These are phyloP conservation scores for Tricholoma hemisulphureum DNA, from an alignment of 768 basidiomycete species.

Conservation along the genomic window DNA sequence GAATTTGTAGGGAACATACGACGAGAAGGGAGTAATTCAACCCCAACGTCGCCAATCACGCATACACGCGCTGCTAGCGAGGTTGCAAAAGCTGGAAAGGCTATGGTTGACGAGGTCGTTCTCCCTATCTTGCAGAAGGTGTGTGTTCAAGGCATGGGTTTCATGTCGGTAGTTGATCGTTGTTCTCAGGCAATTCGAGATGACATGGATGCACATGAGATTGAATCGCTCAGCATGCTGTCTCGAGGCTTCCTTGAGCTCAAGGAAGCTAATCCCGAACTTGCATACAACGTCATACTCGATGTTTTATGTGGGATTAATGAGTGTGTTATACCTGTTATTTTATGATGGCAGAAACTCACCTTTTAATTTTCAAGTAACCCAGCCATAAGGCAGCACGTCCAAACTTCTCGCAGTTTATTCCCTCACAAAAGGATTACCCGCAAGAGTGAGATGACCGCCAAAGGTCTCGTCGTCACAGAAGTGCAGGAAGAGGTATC, in stretches of 20 bases:
- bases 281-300: slow-evolving; percentile 85
- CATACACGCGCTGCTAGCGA: slow-evolving; percentile 57
- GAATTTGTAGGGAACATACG: slow-evolving; percentile 79
- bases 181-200: slow-evolving; percentile 61
- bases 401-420: slow-evolving; percentile 76
- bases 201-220: slow-evolving; percentile 85
- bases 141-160: slow-evolving; percentile 21
- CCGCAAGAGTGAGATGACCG: slow-evolving; percentile 83
- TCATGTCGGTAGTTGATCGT: slow-evolving; percentile 1
- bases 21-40: slow-evolving; percentile 48
- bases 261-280: slow-evolving; percentile 74
- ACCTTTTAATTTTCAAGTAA: slow-evolving; percentile 48
- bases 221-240: slow-evolving; percentile 87
- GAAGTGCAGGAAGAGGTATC: slow-evolving; percentile 75
- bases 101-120: slow-evolving; percentile 81
- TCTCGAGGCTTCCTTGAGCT: slow-evolving; percentile 87
- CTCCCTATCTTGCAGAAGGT: slow-evolving; percentile 78
- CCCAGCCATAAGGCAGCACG: slow-evolving; percentile 72
- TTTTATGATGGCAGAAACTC: background rate
- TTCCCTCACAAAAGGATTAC: slow-evolving; percentile 79
- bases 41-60: slow-evolving; percentile 49
- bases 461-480: slow-evolving; percentile 78
- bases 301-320: slow-evolving; percentile 90
- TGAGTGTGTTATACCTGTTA: slow-evolving; percentile 56
- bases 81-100: slow-evolving; percentile 57